Percentiles rank a stretch among this genome's conserved stretches.
Evolutionary conservation across 371 early-diverging fungal species (phyloP).

Genomic region (Blakeslea trispora): DNA sequence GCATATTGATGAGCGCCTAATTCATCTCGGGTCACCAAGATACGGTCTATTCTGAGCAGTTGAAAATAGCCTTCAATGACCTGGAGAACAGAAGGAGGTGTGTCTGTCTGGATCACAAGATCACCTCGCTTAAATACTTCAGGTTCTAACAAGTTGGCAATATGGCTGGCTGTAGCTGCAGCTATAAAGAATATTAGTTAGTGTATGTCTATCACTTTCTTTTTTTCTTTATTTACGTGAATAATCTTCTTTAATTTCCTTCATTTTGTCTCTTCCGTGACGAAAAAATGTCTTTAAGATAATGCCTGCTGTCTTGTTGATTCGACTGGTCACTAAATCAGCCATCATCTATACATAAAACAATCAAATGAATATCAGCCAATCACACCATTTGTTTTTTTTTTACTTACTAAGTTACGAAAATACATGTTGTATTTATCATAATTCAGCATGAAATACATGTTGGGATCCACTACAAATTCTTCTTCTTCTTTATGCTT

Average conservation of each 20-base stretch:
- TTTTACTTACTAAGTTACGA: conserved; percentile 68
- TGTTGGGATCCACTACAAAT: conserved; percentile 49
- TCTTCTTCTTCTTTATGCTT: conserved; percentile 30
- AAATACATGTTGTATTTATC: conserved; percentile 72
- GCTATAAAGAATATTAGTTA: conserved; percentile 20
- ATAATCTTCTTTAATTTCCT: conserved; percentile 37
- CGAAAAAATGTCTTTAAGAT: conserved; percentile 62
- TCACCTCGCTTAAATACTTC: conserved; percentile 52
- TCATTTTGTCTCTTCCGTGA: conserved; percentile 45
- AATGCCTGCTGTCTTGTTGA: conserved; percentile 69
- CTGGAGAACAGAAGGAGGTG: conserved; percentile 43
- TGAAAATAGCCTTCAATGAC: conserved; percentile 65
- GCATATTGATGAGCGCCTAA: conserved; percentile 74
- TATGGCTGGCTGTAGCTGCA: conserved; percentile 52
- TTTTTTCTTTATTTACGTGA: conserved; percentile 36
- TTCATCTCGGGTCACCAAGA: conserved; percentile 69
- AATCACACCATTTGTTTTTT: no score
- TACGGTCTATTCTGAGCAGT: conserved; percentile 60
- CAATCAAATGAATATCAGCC: no score
- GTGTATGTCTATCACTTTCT: no score
- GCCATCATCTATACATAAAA: conserved; percentile 6
- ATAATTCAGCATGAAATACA: conserved; percentile 70
- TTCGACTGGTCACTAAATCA: conserved; percentile 54
- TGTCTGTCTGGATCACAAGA: conserved; percentile 46
- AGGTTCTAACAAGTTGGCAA: conserved; percentile 54